phyloP scores from a whole-genome alignment of 2,329 filamentous ascomycete genomes.

The Trichoderma cornu-damae region DNA sequence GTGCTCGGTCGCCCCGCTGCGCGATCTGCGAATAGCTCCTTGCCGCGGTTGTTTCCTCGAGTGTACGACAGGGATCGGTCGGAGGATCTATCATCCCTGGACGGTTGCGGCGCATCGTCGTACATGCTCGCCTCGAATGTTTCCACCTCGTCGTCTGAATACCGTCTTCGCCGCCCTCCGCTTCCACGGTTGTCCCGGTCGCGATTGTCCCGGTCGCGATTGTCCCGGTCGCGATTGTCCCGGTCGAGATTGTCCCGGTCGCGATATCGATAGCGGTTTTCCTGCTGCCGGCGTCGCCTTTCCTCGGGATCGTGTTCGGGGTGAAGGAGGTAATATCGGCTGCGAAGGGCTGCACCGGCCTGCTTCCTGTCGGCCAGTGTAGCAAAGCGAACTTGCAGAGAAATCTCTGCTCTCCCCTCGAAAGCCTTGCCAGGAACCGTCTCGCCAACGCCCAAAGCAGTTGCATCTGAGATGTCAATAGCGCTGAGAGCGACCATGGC shows the following conservation, averaged over 20 bases:
- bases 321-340: slow-evolving; percentile 87
- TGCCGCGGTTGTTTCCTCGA: slow-evolving; percentile 42
- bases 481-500: slow-evolving; percentile 51
- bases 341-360: slow-evolving; percentile 70
- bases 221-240: slow-evolving; percentile 34
- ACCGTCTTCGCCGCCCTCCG: slow-evolving; percentile 34
- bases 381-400: slow-evolving; percentile 68
- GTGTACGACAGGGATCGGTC: slow-evolving; percentile 30
- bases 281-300: slow-evolving; percentile 54
- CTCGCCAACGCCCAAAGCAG: slow-evolving; percentile 56
- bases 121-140: slow-evolving; percentile 75
- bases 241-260: slow-evolving; percentile 41
- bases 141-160: slow-evolving; percentile 46
- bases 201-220: slow-evolving; percentile 45
- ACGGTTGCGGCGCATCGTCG: slow-evolving; percentile 56
- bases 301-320: slow-evolving; percentile 83
- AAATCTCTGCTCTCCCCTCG: slow-evolving; percentile 61
- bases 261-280: slow-evolving; percentile 57
- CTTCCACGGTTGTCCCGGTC: slow-evolving; percentile 36
- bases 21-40: slow-evolving; percentile 58
- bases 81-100: slow-evolving; percentile 26
- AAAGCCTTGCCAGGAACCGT: slow-evolving; percentile 65
- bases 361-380: slow-evolving; percentile 74
- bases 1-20: slow-evolving; percentile 29
- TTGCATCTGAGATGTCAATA: slow-evolving; percentile 48